phyloP scores from a whole-genome alignment of 2,329 filamentous ascomycete species.

The Arthroderma uncinatum region DNA sequence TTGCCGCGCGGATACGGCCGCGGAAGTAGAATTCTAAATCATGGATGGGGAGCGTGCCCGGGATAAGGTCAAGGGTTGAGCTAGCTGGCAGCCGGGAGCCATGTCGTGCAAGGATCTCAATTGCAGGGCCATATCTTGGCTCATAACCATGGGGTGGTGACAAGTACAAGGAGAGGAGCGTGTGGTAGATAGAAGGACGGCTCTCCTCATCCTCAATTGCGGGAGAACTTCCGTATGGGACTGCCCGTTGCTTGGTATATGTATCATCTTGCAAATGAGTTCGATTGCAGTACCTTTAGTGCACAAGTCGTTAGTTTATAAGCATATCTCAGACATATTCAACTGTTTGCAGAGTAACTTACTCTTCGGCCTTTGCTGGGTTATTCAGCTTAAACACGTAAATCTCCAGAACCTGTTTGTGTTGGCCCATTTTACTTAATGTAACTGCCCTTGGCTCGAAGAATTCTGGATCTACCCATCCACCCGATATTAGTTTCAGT shows the following conservation, averaged over 20 bases:
- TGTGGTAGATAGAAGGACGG: constrained; percentile 76
- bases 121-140: constrained; percentile 64
- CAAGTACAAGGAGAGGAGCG: constrained; percentile 78
- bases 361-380: constrained; percentile 87
- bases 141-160: constrained; percentile 62
- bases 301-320: constrained; percentile 23
- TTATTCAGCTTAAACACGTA: constrained; percentile 92
- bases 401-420: constrained; percentile 91
- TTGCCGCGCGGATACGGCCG: constrained; percentile 77
- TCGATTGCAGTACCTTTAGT: constrained; percentile 65
- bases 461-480: constrained; percentile 60
- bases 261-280: constrained; percentile 54
- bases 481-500: neutral
- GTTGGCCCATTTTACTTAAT: constrained; percentile 86
- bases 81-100: constrained; percentile 81
- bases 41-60: constrained; percentile 62
- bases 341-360: constrained; percentile 15
- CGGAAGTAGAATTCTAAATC: constrained; percentile 85
- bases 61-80: constrained; percentile 77
- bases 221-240: constrained; percentile 29
- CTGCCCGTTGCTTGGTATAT: constrained; percentile 25
- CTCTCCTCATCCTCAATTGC: constrained; percentile 36
- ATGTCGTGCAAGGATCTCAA: constrained; percentile 81
- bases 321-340: neutral
- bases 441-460: constrained; percentile 85